Base-by-base conservation (phyloP, 805 yeast species). In the Wickerhamiella slavikovae region DNA sequence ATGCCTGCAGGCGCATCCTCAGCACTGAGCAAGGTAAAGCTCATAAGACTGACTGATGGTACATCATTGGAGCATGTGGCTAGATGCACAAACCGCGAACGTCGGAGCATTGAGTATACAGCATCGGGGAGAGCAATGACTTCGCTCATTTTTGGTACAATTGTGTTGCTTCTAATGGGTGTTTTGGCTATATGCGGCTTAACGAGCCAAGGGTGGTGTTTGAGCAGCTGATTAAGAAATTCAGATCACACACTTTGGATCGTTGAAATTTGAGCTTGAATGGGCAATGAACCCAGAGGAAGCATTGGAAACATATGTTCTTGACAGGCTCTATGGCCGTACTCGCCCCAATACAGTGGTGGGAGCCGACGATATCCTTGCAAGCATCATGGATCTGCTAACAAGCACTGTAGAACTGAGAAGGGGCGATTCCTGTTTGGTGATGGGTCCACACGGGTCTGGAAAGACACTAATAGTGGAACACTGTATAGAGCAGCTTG, bases 21-120 rank as follows among this genome's bases (percentile, higher is more conserved):
- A 42, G 22, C 49, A 44, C 11, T 48, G 33, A 25, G 47, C 45
- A 3, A 73, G 51, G 83, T 71, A 51, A 78, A 85, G 52, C 79
- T 85, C 96, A 85, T 85, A 38, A 85, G 60, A 13, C 89, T 67
- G 3, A 82, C 93, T 36, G 83, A 89, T 4, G 96, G 96, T 26
- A 68, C 51, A 41, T 73, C 61, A 25, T 77, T 63, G 29, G 59
- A 56, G 35, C 80, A 66, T 2, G 96, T 85, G 2, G 85, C 95
- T 27, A 83, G 58, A 49, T 83, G 95, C 23, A 83, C 68, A 48
- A 41, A 34, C 25, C 38, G 35, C 32, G 37, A 37, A 35, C 29
- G 33, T 18, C 27, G 27, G 19, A 43, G 33, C 32, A 43, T 29
- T 4, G 12, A 11, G 24, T 22, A 22, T 7, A 22, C 24, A 7